Evolutionary conservation across 2,329 filamentous ascomycete species (phyloP).

Genomic region (Tolypocladium cylindrosporum): DNA sequence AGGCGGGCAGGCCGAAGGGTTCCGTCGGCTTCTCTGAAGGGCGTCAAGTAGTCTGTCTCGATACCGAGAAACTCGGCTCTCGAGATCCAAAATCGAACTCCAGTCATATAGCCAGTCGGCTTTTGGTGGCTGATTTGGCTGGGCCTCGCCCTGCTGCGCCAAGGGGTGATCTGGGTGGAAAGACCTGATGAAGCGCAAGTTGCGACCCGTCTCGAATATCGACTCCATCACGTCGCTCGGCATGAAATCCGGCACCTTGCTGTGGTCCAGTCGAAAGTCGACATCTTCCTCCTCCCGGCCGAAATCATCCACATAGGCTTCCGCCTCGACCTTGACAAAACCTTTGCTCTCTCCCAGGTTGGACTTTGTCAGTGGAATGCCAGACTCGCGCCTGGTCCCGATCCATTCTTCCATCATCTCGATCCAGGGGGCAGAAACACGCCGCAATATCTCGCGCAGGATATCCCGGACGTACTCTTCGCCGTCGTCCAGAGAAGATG

Average conservation of each 20-base stretch:
- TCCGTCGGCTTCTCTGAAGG: conserved; percentile 7
- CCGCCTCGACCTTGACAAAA: conserved; percentile 50
- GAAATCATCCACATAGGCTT: conserved; percentile 46
- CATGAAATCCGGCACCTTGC: conserved; percentile 63
- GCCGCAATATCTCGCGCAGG: conserved; percentile 55
- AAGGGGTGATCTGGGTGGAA: conserved; percentile 66
- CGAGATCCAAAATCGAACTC: conserved; percentile 55
- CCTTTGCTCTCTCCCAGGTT: conserved; percentile 35
- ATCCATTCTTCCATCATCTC: conserved; percentile 65
- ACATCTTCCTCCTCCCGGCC: conserved; percentile 45
- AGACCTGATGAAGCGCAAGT: conserved; percentile 59
- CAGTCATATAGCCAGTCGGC: conserved; percentile 65
- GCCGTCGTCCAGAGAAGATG: conserved; percentile 53
- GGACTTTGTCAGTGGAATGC: conserved; percentile 40
- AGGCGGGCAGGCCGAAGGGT: not conserved
- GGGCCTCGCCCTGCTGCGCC: conserved; percentile 38
- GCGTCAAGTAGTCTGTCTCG: conserved; percentile 16
- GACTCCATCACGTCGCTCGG: conserved; percentile 55
- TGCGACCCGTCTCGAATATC: conserved; percentile 74
- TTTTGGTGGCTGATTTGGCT: conserved; percentile 39
- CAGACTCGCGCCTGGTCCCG: conserved; percentile 52
- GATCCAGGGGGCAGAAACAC: conserved; percentile 56
- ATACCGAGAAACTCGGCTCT: conserved; percentile 42
- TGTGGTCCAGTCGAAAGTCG: conserved; percentile 53
- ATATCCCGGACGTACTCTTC: conserved; percentile 51